Percentiles rank a stretch among this genome's conserved stretches.
These are phyloP conservation scores for Lipomyces sp. DNA, from an alignment of 805 yeast species.

Conservation along the genomic window DNA sequence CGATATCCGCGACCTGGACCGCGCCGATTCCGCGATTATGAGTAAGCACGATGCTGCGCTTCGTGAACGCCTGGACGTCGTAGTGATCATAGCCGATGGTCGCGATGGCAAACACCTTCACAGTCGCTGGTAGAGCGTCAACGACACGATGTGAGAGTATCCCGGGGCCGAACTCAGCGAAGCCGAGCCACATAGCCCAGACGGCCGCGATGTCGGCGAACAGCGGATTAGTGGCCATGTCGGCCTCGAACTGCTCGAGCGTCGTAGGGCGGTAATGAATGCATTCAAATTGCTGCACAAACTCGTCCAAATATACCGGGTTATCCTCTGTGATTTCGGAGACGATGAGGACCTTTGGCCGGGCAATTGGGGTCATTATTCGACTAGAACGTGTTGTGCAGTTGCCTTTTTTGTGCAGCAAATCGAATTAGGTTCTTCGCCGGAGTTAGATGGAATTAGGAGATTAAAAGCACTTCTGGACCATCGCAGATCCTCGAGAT, in stretches of 20 bases:
- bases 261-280: slow-evolving; percentile 1
- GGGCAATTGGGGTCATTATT: too few species aligned
- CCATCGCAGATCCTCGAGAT: too few species aligned
- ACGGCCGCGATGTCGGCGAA: slow-evolving; percentile 5
- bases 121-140: neutral
- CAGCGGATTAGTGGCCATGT: neutral
- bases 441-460: too few species aligned
- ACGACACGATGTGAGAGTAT: neutral
- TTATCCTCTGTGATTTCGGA: slow-evolving; percentile 1
- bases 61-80: slow-evolving; percentile 45
- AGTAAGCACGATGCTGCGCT: slow-evolving; percentile 46
- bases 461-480: too few species aligned
- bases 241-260: neutral
- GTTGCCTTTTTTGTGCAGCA: too few species aligned
- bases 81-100: slow-evolving; percentile 57
- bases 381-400: too few species aligned
- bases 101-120: slow-evolving; percentile 8
- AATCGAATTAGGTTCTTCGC: too few species aligned
- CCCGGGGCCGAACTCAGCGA: slow-evolving; percentile 1
- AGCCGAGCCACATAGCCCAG: slow-evolving; percentile 18
- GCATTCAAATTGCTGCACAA: slow-evolving; percentile 10
- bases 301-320: neutral
- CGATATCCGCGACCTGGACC: slow-evolving; percentile 57
- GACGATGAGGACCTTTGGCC: slow-evolving; percentile 10
- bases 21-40: slow-evolving; percentile 55